Conservation (phyloP, 2,329 filamentous ascomycete genomes). For the Rosellinia necatrix region DNA sequence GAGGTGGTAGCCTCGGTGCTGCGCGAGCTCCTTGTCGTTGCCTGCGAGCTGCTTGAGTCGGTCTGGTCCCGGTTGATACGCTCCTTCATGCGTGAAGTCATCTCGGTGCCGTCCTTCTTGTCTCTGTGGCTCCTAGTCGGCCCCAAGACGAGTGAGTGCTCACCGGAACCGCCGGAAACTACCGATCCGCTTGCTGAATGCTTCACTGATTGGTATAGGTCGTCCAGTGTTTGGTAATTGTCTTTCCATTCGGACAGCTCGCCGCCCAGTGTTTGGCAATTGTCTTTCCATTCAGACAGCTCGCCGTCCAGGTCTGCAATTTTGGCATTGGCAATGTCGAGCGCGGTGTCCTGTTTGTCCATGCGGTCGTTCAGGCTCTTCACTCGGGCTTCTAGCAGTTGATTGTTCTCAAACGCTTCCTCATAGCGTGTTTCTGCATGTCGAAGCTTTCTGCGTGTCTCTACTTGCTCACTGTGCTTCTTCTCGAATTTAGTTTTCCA, state of each 20-base stretch:
- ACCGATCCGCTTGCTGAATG: slow-evolving; percentile 11
- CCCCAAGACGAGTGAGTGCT: slow-evolving; percentile 5
- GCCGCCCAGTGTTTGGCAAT: slow-evolving; percentile 4
- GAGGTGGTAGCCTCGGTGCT: slow-evolving; percentile 8
- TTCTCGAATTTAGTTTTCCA: slow-evolving; percentile 18
- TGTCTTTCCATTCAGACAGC: slow-evolving; percentile 5
- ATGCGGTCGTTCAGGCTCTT: slow-evolving; percentile 16
- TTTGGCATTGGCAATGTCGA: slow-evolving; percentile 13
- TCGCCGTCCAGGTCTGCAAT: slow-evolving; percentile 9
- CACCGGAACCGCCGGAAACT: slow-evolving; percentile 13
- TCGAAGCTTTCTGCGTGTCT: slow-evolving; percentile 14
- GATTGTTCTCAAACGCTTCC: not conserved
- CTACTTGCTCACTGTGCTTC: slow-evolving; percentile 13
- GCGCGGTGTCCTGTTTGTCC: slow-evolving; percentile 21
- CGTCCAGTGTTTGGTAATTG: slow-evolving; percentile 10
- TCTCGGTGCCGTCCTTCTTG: slow-evolving; percentile 6
- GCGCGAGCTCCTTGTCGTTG: slow-evolving; percentile 19
- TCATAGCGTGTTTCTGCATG: slow-evolving; percentile 5
- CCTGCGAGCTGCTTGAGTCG: slow-evolving; percentile 9
- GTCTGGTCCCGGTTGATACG: slow-evolving; percentile 22
- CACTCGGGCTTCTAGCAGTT: slow-evolving; percentile 5
- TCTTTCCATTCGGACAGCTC: slow-evolving; percentile 12
- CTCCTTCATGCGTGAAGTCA: slow-evolving; percentile 23
- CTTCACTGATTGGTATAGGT: slow-evolving; percentile 8
- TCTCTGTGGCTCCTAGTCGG: slow-evolving; percentile 6